A percentile compares a stretch with the other conserved stretches of the same genome.
phyloP scores from a whole-genome alignment of 2,329 filamentous ascomycete species.

The Trichoderma sp. region DNA sequence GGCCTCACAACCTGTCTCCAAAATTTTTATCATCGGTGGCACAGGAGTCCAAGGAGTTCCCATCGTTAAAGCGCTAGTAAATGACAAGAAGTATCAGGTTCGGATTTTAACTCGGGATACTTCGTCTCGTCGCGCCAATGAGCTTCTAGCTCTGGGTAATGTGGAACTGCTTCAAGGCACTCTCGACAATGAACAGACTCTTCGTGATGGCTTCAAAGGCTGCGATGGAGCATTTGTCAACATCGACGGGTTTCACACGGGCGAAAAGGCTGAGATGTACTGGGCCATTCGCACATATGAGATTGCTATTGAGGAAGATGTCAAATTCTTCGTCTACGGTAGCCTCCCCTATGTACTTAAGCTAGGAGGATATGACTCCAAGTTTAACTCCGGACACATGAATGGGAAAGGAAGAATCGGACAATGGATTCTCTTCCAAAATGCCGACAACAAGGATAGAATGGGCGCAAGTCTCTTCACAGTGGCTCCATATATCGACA shows the following conservation, averaged over 20 bases:
- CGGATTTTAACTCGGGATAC: background rate
- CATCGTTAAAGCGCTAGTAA: background rate
- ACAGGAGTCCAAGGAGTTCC: background rate
- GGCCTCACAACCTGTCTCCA: background rate
- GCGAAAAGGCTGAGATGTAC: background rate
- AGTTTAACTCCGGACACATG: background rate
- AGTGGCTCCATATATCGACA: background rate
- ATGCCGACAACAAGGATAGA: background rate
- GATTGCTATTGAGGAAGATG: constrained; percentile 1
- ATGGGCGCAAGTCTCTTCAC: background rate
- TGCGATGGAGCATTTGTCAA: background rate
- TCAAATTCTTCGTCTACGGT: constrained; percentile 1
- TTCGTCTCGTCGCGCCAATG: background rate
- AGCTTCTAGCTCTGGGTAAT: background rate
- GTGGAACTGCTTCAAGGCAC: background rate
- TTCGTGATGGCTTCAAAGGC: background rate
- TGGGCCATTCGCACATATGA: constrained; percentile 5
- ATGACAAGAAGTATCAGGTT: background rate
- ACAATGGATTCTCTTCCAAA: background rate
- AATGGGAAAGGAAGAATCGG: background rate
- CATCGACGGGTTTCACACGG: background rate
- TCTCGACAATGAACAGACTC: background rate
- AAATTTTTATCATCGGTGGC: background rate
- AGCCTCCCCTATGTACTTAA: background rate
- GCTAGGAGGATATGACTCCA: background rate